A percentile compares a stretch with the other conserved stretches of the same genome.
Conservation (phyloP, 2,329 filamentous ascomycete genomes). For the Penicillium olsonii region DNA sequence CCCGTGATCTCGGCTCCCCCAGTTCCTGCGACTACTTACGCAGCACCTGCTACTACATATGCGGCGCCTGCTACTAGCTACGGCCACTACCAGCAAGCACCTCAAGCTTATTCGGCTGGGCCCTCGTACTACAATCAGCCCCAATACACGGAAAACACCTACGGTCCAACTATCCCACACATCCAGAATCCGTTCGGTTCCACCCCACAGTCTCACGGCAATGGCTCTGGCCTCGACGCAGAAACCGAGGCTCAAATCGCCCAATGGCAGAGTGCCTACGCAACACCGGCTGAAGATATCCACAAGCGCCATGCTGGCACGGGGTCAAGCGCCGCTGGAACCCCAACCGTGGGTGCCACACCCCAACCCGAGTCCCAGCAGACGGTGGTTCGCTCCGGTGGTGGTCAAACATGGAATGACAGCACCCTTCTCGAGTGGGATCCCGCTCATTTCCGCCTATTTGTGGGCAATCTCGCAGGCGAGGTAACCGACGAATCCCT, state of each 20-base stretch:
- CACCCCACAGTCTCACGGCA: slow-evolving; percentile 34
- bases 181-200: slow-evolving; percentile 79
- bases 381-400: slow-evolving; percentile 85
- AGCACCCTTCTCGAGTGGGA: slow-evolving; percentile 91
- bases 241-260: slow-evolving; percentile 90
- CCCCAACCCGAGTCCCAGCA: slow-evolving; percentile 59
- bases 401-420: slow-evolving; percentile 92
- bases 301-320: slow-evolving; percentile 40
- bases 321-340: slow-evolving; percentile 35
- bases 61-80: slow-evolving; percentile 44
- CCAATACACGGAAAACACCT: slow-evolving; percentile 49
- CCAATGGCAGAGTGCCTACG: slow-evolving; percentile 91
- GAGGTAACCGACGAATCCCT: slow-evolving; percentile 97
- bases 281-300: slow-evolving; percentile 41
- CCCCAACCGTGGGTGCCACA: slow-evolving; percentile 38
- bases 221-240: slow-evolving; percentile 59
- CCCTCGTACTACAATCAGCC: slow-evolving; percentile 51
- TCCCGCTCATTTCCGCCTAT: slow-evolving; percentile 87
- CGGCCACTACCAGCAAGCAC: slow-evolving; percentile 45
- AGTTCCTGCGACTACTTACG: slow-evolving; percentile 35
- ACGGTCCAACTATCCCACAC: slow-evolving; percentile 60
- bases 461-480: slow-evolving; percentile 94
- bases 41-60: slow-evolving; percentile 42
- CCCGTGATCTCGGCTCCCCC: slow-evolving; percentile 40
- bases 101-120: slow-evolving; percentile 34